Base-by-base conservation (phyloP, 768 basidiomycete genomes). In the Amanita inopinata region DNA sequence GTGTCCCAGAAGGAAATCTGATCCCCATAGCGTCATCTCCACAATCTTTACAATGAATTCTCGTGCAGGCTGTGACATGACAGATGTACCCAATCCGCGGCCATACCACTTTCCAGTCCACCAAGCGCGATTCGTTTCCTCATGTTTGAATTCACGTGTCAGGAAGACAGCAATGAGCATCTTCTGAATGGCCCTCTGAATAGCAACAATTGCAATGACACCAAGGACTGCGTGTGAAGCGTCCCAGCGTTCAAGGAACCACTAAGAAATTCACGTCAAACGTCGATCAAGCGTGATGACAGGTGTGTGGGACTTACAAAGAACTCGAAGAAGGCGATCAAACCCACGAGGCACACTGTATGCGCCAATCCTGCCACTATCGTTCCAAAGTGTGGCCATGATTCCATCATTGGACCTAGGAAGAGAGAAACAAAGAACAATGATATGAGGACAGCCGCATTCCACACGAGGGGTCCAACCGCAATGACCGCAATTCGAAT, bases 21-120 rank as follows among this genome's bases (percentile, higher is more conserved):
- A 93, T 35, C 83, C 83, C 86, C 94, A 98, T 11, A 98, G 66
- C 18, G 88, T 88, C 83, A 98, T 87, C 64, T 98, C 94, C 50
- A 98, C 89, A 46, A 94, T 88, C 73, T 98, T 99, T 66, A 98
- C 93, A 44, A 98, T 76, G 57, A 86, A 96, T 70, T 98, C 96
- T 58, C 96, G 83, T 44, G 89, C 91, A 23, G 93, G 92, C 59
- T 98, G 96, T 22, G 90, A 92, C 58, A 94, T 80, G 27, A 87
- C 90, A 24, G 87, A 84, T n/a, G 73, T 74, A 10, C 94, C 94
- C 14, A 99, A 70, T 20, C 90, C 88, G 46, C 91, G 76, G 35
- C 93, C 92, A 57, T 93, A 93, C 96, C 96, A 97, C 68, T 86
- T 83, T 48, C 92, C 93, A 12, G 93, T 92, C 96, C 96, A 99